Conservation (phyloP, 768 basidiomycete genomes). For the Tephrocybe sp. region DNA sequence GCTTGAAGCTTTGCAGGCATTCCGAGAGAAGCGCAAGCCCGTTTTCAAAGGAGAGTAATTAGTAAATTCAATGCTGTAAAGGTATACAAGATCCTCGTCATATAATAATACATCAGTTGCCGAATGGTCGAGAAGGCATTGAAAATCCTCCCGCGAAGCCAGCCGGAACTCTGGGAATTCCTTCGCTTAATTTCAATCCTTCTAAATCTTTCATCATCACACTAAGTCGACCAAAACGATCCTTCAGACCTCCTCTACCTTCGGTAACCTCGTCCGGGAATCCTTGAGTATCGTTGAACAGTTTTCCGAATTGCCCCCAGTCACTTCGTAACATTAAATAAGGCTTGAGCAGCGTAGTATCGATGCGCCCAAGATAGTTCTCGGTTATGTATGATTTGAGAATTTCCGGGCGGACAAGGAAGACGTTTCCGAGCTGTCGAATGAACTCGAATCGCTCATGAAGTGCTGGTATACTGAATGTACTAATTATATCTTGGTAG, state of each 20-base stretch:
- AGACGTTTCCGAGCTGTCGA: constrained; percentile 94
- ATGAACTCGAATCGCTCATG: constrained; percentile 98
- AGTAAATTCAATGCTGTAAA: constrained; percentile 14
- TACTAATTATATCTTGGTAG: constrained; percentile 87
- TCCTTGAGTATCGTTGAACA: constrained; percentile 64
- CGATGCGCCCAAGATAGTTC: constrained; percentile 90
- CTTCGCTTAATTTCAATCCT: constrained; percentile 59
- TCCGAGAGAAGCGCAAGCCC: constrained; percentile 80
- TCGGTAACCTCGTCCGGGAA: constrained; percentile 38
- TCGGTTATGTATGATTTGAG: constrained; percentile 95
- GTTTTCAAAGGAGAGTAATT: constrained; percentile 78
- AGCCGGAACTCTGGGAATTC: constrained; percentile 53
- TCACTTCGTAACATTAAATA: constrained; percentile 91
- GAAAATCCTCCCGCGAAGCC: constrained; percentile 57
- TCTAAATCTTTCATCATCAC: constrained; percentile 90
- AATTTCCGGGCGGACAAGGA: constrained; percentile 94
- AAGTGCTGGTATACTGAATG: constrained; percentile 81
- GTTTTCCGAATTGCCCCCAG: constrained; percentile 84
- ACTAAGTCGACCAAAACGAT: constrained; percentile 73
- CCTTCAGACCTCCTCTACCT: constrained; percentile 52
- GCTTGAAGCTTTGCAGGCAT: constrained; percentile 81
- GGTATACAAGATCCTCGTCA: constrained; percentile 17
- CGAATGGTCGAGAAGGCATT: constrained; percentile 44
- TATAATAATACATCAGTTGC: constrained; percentile 19
- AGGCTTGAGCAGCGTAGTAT: constrained; percentile 80